Percentiles rank a stretch among this genome's conserved stretches.
phyloP scores from a whole-genome alignment of 768 basidiomycete genomes.

The Kwoniella europaea region DNA sequence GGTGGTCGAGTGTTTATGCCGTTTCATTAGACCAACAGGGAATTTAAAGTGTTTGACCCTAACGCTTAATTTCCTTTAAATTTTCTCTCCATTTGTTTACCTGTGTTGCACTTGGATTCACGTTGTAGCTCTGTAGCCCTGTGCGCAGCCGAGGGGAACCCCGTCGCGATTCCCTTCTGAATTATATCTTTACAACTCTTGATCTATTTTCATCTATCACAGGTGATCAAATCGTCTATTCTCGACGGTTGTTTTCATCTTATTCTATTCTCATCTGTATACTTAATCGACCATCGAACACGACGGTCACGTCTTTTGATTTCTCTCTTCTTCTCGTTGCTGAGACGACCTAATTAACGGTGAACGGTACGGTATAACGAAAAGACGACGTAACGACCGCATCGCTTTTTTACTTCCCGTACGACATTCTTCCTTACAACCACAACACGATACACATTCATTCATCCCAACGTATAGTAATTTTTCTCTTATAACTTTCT shows the following conservation, averaged over 20 bases:
- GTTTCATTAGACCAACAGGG: conserved; percentile 1
- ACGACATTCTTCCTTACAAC: background rate
- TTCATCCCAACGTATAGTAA: background rate
- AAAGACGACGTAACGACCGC: conserved; percentile 3
- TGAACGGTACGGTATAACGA: background rate
- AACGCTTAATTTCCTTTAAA: conserved; percentile 8
- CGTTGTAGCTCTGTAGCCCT: no score
- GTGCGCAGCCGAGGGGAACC: no score
- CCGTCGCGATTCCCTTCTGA: no score
- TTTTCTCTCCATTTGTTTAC: no score
- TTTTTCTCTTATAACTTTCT: background rate
- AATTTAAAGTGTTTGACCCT: background rate
- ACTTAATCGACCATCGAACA: background rate
- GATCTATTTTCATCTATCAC: no score
- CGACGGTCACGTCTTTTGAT: background rate
- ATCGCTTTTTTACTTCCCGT: background rate
- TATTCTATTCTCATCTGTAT: background rate
- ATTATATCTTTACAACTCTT: no score
- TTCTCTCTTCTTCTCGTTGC: background rate
- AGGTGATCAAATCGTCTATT: no score
- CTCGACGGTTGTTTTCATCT: no score
- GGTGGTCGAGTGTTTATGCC: background rate
- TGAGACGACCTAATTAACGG: background rate
- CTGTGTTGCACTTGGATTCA: no score
- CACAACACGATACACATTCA: conserved; percentile 7